Evolutionary conservation across 2,329 filamentous ascomycete species (phyloP).

Genomic region (Coniochaeta sp.): DNA sequence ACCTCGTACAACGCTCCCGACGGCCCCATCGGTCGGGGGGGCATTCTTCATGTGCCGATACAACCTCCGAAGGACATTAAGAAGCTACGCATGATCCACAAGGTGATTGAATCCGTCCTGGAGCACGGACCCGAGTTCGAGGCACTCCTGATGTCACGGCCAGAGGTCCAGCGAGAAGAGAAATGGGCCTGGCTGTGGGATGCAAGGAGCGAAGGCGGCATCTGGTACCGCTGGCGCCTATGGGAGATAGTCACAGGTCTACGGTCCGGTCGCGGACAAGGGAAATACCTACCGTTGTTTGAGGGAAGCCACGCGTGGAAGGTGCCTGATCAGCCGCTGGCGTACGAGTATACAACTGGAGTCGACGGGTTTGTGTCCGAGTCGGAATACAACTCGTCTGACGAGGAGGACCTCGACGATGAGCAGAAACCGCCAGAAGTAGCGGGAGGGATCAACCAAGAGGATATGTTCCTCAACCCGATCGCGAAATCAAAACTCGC

Average conservation of each 20-base stretch:
- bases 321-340: slow-evolving; percentile 62
- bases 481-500: slow-evolving; percentile 77
- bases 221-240: slow-evolving; percentile 89
- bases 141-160: slow-evolving; percentile 79
- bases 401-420: slow-evolving; percentile 68
- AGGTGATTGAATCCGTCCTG: slow-evolving; percentile 72
- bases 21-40: slow-evolving; percentile 33
- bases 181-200: slow-evolving; percentile 96
- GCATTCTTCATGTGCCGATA: slow-evolving; percentile 61
- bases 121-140: slow-evolving; percentile 83
- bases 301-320: slow-evolving; percentile 75
- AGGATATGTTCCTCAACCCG: slow-evolving; percentile 67
- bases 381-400: slow-evolving; percentile 77
- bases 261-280: slow-evolving; percentile 34
- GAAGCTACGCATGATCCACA: slow-evolving; percentile 78
- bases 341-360: slow-evolving; percentile 71
- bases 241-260: slow-evolving; percentile 77
- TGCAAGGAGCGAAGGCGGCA: slow-evolving; percentile 65
- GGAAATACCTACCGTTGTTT: slow-evolving; percentile 59
- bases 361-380: slow-evolving; percentile 78
- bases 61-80: slow-evolving; percentile 70
- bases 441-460: slow-evolving; percentile 27
- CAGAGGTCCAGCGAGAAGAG: slow-evolving; percentile 77
- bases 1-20: slow-evolving; percentile 51
- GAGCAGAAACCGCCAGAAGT: slow-evolving; percentile 38